These are phyloP conservation scores for Cinchona pubescens DNA, from an alignment of 257 asterid species.

Conservation along the genomic window DNA sequence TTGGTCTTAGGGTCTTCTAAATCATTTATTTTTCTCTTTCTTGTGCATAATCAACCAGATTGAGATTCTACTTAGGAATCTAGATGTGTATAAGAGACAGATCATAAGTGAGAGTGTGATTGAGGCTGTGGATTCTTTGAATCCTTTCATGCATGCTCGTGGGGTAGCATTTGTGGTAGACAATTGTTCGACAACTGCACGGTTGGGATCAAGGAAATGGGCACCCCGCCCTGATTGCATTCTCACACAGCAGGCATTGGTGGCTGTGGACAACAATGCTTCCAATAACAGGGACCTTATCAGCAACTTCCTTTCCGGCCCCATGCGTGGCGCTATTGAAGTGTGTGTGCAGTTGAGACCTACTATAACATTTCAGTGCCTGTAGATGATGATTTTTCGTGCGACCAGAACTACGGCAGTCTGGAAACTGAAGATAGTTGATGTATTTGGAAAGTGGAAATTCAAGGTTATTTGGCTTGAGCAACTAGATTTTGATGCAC, in stretches of 20 bases:
- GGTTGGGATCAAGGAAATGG: slow-evolving; percentile 94
- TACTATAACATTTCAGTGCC: slow-evolving; percentile 85
- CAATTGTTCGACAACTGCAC: slow-evolving; percentile 93
- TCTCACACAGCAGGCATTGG: slow-evolving; percentile 90
- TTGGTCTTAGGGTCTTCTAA: not conserved
- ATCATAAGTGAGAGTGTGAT: slow-evolving; percentile 88
- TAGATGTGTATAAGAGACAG: no score
- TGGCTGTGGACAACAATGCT: slow-evolving; percentile 57
- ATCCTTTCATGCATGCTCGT: slow-evolving; percentile 96
- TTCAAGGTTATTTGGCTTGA: not conserved
- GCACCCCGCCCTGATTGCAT: slow-evolving; percentile 86
- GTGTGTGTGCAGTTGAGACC: slow-evolving; percentile 93
- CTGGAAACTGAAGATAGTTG: slow-evolving; percentile 25
- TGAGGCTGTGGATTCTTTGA: slow-evolving; percentile 86
- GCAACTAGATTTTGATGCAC: not conserved
- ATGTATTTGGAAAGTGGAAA: not conserved
- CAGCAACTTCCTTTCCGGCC: slow-evolving; percentile 82
- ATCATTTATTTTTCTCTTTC: not conserved
- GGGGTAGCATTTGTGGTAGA: slow-evolving; percentile 99
- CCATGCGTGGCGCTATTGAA: slow-evolving; percentile 76
- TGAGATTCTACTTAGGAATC: slow-evolving; percentile 89
- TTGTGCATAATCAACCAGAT: slow-evolving; percentile 49
- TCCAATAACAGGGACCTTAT: slow-evolving; percentile 75
- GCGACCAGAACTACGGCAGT: slow-evolving; percentile 81
- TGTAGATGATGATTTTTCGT: slow-evolving; percentile 85